phyloP scores from a whole-genome alignment of 768 basidiomycete species.

The Boletus subparvulus region DNA sequence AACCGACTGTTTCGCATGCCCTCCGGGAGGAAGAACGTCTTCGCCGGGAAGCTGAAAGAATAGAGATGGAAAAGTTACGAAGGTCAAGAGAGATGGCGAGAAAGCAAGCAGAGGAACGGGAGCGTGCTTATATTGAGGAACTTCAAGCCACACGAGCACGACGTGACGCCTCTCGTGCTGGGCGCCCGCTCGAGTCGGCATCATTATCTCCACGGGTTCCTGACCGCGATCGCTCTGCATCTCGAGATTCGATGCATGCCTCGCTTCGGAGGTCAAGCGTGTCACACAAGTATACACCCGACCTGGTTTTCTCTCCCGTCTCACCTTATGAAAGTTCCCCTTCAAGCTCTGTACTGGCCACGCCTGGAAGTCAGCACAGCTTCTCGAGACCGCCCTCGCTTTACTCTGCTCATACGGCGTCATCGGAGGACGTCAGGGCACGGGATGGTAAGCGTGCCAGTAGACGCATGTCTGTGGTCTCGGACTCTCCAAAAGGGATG shows the following conservation, averaged over 20 bases:
- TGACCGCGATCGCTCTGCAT: slow-evolving; percentile 38
- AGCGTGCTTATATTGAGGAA: slow-evolving; percentile 55
- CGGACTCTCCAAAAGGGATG: slow-evolving; percentile 34
- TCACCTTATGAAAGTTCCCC: slow-evolving; percentile 46
- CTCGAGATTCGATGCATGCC: slow-evolving; percentile 36
- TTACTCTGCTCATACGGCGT: slow-evolving; percentile 52
- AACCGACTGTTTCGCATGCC: slow-evolving; percentile 7
- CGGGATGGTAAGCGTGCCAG: slow-evolving; percentile 37
- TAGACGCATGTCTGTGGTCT: slow-evolving; percentile 43
- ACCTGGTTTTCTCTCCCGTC: slow-evolving; percentile 39
- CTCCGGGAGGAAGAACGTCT: slow-evolving; percentile 43
- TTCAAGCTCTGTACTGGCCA: slow-evolving; percentile 45
- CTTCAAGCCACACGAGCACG: slow-evolving; percentile 59
- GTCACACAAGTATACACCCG: slow-evolving; percentile 47
- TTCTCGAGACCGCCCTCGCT: slow-evolving; percentile 56
- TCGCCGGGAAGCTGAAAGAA: slow-evolving; percentile 48
- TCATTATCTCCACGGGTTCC: slow-evolving; percentile 20
- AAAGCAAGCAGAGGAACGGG: slow-evolving; percentile 49
- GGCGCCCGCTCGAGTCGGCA: slow-evolving; percentile 31
- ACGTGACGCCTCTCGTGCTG: slow-evolving; percentile 57
- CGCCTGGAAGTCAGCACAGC: slow-evolving; percentile 36
- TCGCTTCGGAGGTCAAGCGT: slow-evolving; percentile 28
- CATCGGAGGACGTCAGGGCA: slow-evolving; percentile 55
- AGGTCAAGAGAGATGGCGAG: slow-evolving; percentile 35
- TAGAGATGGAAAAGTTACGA: slow-evolving; percentile 51